Percentiles rank a stretch among this genome's conserved stretches.
phyloP scores from a whole-genome alignment of 768 basidiomycete genomes.

The Tremella mesenterica region DNA sequence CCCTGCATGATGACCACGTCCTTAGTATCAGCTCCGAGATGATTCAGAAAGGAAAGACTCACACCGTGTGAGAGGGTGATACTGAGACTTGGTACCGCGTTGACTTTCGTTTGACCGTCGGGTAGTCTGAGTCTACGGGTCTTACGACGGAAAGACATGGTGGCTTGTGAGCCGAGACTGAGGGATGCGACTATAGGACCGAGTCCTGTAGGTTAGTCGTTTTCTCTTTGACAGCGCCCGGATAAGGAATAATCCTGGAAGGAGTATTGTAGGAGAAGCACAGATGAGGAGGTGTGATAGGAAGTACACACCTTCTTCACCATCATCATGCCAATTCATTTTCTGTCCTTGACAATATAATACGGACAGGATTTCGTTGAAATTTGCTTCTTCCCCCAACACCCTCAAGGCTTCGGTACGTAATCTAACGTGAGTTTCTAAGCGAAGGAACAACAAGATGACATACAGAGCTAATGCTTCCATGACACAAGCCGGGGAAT shows the following conservation, averaged over 20 bases:
- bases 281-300: background rate
- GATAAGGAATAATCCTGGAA: background rate
- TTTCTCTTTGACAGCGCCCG: background rate
- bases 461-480: slow-evolving; percentile 16
- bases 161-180: slow-evolving; percentile 35
- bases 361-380: slow-evolving; percentile 41
- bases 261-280: background rate
- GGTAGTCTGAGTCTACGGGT: background rate
- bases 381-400: slow-evolving; percentile 10
- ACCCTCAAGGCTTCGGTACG: slow-evolving; percentile 2
- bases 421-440: slow-evolving; percentile 6
- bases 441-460: background rate
- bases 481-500: slow-evolving; percentile 16
- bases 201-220: slow-evolving; percentile 19
- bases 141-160: slow-evolving; percentile 37
- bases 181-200: slow-evolving; percentile 37
- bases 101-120: background rate
- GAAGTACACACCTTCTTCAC: slow-evolving; percentile 33
- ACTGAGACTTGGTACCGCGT: slow-evolving; percentile 6
- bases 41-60: slow-evolving; percentile 4
- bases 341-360: slow-evolving; percentile 31
- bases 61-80: slow-evolving; percentile 31
- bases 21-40: background rate
- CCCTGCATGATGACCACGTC: slow-evolving; percentile 35
- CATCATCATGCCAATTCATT: slow-evolving; percentile 43